Evolutionary conservation across 2,329 filamentous ascomycete genomes (phyloP), one percentile per base, ranked within the genome.

Genomic region (Acrocalymma vagum): DNA sequence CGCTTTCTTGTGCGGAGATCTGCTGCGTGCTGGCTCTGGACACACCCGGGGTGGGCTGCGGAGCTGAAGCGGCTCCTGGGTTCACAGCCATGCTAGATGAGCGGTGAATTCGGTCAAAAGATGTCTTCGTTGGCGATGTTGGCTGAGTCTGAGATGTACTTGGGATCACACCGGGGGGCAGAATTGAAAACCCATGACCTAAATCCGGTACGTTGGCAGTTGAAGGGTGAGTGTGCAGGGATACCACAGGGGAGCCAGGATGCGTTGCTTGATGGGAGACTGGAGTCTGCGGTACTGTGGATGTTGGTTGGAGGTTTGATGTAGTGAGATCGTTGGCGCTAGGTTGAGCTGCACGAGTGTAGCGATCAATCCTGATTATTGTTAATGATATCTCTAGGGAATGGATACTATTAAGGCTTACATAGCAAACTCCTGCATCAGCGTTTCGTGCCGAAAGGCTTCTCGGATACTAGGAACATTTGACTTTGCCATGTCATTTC

Each of bases 401-500:
- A 1, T 13, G 0, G 3, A 14, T 8, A 15, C 27, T 7, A 14
- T 6, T 11, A n/a, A 8, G 20, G 77, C 84, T 79, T 75, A 93
- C 93, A 97, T 88, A 34, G 85, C 81, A 58, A 89, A 78, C 72
- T 99, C 94, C 60, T 93, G 87, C 38, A 86, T 72, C 58, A 95
- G 76, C 0, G 93, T 97, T 60, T 95, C 87, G 59, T 96, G 84
- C 40, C 94, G 80, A 66, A 95, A 99, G 32, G 90, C 88, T 65
- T 95, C 90, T 38, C 94, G 82, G 46, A 96, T 87, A 69, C 96
- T 90, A 3, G 94, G 94, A 6, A 99, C 90, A 65, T 99, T 99
- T 44, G 90, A 96, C 73, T 97, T 96, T 35, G 88, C 87, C 81
- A 97, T 94, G 52, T 87, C 86, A 55, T 99, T 99, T 10, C 94